phyloP scores from a whole-genome alignment of 306 rosid genomes.

The Prunus padus region DNA sequence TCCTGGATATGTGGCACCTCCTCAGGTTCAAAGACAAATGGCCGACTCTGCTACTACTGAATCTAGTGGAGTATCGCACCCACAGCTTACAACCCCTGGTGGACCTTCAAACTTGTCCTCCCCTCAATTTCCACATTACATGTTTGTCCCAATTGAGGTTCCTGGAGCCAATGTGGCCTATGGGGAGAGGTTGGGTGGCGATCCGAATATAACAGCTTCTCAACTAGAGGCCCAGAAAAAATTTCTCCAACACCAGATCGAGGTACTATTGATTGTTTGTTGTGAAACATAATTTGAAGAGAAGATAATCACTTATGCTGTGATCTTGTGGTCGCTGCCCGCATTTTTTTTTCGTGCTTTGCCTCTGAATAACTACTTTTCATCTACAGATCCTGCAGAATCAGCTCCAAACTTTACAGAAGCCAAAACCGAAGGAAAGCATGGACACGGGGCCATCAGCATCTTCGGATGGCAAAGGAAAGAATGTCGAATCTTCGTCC shows the following conservation, averaged over 20 bases:
- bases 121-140: constrained; percentile 41
- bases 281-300: neutral
- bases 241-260: constrained; percentile 57
- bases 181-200: constrained; percentile 43
- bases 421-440: constrained; percentile 33
- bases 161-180: constrained; percentile 28
- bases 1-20: constrained; percentile 55
- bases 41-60: constrained; percentile 35
- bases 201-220: constrained; percentile 39
- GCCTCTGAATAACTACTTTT: neutral
- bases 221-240: constrained; percentile 61
- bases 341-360: constrained; percentile 1
- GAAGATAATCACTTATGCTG: neutral
- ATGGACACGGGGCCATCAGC: constrained; percentile 27
- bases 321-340: neutral
- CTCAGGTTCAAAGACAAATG: constrained; percentile 43
- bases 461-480: constrained; percentile 52
- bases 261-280: constrained; percentile 44
- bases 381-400: constrained; percentile 54
- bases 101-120: constrained; percentile 49
- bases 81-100: constrained; percentile 41
- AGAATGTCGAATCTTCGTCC: constrained; percentile 35
- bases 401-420: constrained; percentile 59
- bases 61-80: constrained; percentile 45
- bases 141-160: constrained; percentile 49